Evolutionary conservation across 352 stramenopile genomes (phyloP), one percentile per base, ranked within the genome.

Genomic region (Phytophthora parvispora): DNA sequence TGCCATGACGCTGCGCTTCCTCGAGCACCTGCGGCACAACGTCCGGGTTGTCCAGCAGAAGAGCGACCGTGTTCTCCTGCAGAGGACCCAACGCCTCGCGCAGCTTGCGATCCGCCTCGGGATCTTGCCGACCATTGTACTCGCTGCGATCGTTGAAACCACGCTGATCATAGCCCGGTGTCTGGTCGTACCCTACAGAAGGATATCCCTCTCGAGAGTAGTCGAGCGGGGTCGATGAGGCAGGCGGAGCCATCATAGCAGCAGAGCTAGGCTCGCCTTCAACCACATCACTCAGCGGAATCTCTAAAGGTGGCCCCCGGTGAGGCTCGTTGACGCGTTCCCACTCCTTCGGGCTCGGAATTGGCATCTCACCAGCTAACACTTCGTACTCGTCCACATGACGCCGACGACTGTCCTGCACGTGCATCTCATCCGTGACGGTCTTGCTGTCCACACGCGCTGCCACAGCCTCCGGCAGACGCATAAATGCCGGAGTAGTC

Each of bases 371-470:
- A 25, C 86, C 87, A 62, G 89, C 84, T 56, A 96, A 64, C 22
- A 96, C 84, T 67, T 94, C 75, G 64, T 89, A 96, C 60, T 96
- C 89, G 64, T 95, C 91, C 64, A 93, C 87, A 34, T 84, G 86
- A 24, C 89, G 89, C 49, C 84, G 93, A 31, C 89, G 85, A 31
- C 75, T 80, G 32, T 77, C 75, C 58, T 96, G 89, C 13, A 80
- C 77, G 31, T 81, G 83, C 63, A 87, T 81, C 73, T 96, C 89
- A 53, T 91, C 77, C 0, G 85, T 93, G 7, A 69, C 56, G 29
- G 79, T 57, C 9, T 81, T 66, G 16, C 51, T 69, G 20, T 66
- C 40, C 28, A 68, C 15, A 68, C 82, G 34, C 71, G 76, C 29
- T 60, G 81, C 76, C 6, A 96, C 66, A 10, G 76, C 71, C 57